These are phyloP conservation scores for Domatiomyces globalis DNA, from an alignment of 2,329 filamentous ascomycete genomes.

Conservation along the genomic window DNA sequence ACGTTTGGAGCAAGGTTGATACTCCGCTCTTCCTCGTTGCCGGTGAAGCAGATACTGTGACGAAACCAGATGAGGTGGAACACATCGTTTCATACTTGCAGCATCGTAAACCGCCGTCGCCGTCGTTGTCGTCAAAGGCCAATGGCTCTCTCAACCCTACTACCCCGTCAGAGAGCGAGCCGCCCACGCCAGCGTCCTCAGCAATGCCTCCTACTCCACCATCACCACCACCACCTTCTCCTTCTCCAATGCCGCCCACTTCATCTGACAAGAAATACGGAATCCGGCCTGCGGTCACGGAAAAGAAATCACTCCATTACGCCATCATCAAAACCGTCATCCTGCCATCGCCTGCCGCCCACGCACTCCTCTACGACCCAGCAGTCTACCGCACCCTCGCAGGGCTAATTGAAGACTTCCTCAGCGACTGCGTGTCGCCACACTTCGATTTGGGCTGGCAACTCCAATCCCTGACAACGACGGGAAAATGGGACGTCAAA, in stretches of 20 bases:
- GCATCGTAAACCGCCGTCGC: background rate
- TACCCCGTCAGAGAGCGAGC: slow-evolving; percentile 13
- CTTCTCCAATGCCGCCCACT: too few relatives aligned
- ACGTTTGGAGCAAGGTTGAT: slow-evolving; percentile 57
- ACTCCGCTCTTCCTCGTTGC: slow-evolving; percentile 66
- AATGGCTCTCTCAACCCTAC: slow-evolving; percentile 7
- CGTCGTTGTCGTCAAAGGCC: slow-evolving; percentile 17
- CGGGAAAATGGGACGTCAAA: slow-evolving; percentile 97
- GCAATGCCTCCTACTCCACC: background rate
- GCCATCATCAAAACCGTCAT: slow-evolving; percentile 52
- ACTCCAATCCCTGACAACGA: slow-evolving; percentile 70
- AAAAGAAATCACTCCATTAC: slow-evolving; percentile 10
- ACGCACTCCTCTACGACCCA: slow-evolving; percentile 71
- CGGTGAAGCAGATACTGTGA: slow-evolving; percentile 63
- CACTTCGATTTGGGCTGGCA: slow-evolving; percentile 81
- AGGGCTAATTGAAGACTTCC: slow-evolving; percentile 70
- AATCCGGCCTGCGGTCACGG: background rate
- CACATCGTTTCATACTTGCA: slow-evolving; percentile 41
- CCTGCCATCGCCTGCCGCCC: slow-evolving; percentile 63
- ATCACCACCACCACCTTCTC: background rate
- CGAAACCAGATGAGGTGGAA: slow-evolving; percentile 54
- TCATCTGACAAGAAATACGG: background rate
- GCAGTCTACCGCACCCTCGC: slow-evolving; percentile 61
- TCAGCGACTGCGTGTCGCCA: slow-evolving; percentile 58
- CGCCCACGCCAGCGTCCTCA: background rate